Percentiles rank a stretch among this genome's conserved stretches.
These are phyloP conservation scores for Macadamia tetraphylla DNA, from an alignment of 164 flowering plant species.

Conservation along the genomic window DNA sequence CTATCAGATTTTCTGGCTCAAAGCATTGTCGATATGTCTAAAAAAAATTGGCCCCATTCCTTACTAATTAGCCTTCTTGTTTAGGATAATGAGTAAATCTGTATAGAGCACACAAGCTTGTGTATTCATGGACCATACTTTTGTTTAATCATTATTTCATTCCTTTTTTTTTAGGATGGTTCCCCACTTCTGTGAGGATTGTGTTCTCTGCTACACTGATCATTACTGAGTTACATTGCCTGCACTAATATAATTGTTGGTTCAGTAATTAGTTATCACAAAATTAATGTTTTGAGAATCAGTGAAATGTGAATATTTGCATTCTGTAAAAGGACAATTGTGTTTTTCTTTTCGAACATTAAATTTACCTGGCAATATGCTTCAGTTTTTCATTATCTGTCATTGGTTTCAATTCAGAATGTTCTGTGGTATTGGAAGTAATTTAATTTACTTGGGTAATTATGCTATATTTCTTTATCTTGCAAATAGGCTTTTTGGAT, in stretches of 20 bases:
- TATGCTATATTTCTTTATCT: background rate
- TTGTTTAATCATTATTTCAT: background rate
- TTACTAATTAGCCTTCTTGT: no score
- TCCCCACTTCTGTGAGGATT: background rate
- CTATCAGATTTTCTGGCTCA: no score
- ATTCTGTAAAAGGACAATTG: no score
- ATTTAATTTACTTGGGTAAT: background rate
- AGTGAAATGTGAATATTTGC: background rate
- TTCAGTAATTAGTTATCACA: background rate
- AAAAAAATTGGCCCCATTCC: no score
- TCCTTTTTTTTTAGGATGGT: background rate
- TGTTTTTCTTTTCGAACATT: background rate
- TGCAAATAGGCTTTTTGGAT: constrained; percentile 61
- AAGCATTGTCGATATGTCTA: no score
- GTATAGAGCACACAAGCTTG: background rate
- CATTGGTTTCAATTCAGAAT: background rate
- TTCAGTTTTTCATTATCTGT: background rate
- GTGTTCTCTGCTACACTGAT: background rate
- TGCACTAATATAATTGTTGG: background rate
- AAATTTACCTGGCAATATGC: background rate
- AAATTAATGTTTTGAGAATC: background rate
- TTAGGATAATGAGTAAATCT: no score
- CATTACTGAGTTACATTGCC: background rate
- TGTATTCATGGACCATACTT: background rate
- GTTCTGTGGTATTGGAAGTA: background rate